Conservation (phyloP, 257 asterid genomes). For the Lycium barbarum region DNA sequence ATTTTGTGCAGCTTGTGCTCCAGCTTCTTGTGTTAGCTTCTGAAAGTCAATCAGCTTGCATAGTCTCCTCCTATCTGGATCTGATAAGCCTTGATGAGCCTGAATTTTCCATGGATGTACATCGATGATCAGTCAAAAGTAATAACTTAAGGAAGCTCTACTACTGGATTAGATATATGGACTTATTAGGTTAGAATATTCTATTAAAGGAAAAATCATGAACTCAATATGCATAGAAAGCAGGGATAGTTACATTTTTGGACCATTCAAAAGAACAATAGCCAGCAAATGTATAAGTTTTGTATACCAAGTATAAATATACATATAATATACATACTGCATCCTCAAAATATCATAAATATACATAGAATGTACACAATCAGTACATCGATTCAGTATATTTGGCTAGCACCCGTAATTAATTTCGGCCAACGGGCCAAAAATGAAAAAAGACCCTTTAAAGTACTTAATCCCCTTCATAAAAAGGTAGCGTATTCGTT, state of each 20-base stretch:
- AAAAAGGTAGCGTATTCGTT: background rate
- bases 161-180: background rate
- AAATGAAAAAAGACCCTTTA: too few relatives aligned
- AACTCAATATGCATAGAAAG: background rate
- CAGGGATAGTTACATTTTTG: too few relatives aligned
- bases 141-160: background rate
- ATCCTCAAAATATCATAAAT: too few relatives aligned
- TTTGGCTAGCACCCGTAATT: too few relatives aligned
- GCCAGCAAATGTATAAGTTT: too few relatives aligned
- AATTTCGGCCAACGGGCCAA: too few relatives aligned
- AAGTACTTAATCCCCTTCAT: background rate
- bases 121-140: slow-evolving; percentile 11
- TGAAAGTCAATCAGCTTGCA: slow-evolving; percentile 90
- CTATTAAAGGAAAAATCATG: background rate
- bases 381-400: too few relatives aligned
- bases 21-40: slow-evolving; percentile 89
- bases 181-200: slow-evolving; percentile 1
- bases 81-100: slow-evolving; percentile 85
- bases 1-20: slow-evolving; percentile 96
- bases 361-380: too few relatives aligned
- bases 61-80: slow-evolving; percentile 74
- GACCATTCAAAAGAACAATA: too few relatives aligned
- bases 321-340: too few relatives aligned
- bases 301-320: too few relatives aligned
- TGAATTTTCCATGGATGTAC: slow-evolving; percentile 38